Evolutionary conservation across 352 stramenopile genomes (phyloP), one percentile per base, ranked within the genome.

Genomic region (Phytopythium helicoides): DNA sequence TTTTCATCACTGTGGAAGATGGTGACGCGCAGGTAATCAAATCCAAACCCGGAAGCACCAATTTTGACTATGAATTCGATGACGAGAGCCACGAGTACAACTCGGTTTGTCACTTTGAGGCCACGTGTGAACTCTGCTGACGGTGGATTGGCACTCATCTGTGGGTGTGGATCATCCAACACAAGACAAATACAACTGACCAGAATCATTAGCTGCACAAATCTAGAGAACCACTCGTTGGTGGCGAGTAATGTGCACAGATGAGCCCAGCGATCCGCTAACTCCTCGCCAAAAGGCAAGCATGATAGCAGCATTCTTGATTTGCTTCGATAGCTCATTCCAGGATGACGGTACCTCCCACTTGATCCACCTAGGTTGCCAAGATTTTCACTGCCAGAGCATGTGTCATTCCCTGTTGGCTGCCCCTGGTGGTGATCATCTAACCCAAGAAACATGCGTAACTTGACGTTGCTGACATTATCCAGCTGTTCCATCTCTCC

Each of bases 391-490:
- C 28, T 33, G 28, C 5, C 5, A 33, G 28, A 10, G 28, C 28
- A 5, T 10, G 28, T 10, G 28, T 33, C 28, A 9, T 33, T 9
- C 9, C 5, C 28, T 10, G 5, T 33, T 10, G 28, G 28, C 9
- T 33, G 28, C 9, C 28, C 28, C 9, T 9, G 28, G 9, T 44
- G 34, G 31, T 22, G 35, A 39, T 80, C 71, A 22, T 91, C 81
- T 6, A 92, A 44, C 8, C 81, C 81, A 16, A 92, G 67, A 52
- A 92, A 84, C 71, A 88, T 83, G 7, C 81, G 79, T 31, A 89
- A 39, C 52, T 92, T 92, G 45, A 89, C 65, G 42, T 92, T 88
- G 64, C 70, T 88, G 26, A 92, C 79, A 45, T 92, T 86, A 25
- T 92, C 81, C 3, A 90, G 75, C 34, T 89, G 72, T 42, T 88